These are phyloP conservation scores for Leccinellum albellum DNA, from an alignment of 768 basidiomycete genomes.

Conservation along the genomic window DNA sequence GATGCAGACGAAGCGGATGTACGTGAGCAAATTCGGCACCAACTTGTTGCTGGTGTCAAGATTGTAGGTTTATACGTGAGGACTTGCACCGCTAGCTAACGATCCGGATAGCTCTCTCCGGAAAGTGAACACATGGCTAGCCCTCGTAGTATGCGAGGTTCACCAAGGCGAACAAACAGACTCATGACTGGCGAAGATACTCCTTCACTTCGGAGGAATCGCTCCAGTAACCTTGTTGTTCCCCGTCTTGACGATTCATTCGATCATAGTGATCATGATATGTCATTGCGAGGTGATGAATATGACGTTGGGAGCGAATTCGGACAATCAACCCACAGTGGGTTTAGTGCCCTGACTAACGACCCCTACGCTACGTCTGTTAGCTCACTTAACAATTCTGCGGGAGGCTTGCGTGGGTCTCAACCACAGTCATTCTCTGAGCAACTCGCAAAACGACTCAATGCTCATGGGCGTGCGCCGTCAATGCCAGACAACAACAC, in stretches of 20 bases:
- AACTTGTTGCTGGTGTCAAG: slow-evolving; percentile 69
- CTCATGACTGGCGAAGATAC: slow-evolving; percentile 34
- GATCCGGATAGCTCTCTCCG: slow-evolving; percentile 52
- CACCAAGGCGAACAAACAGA: slow-evolving; percentile 54
- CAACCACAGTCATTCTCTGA: slow-evolving; percentile 55
- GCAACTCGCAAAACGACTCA: slow-evolving; percentile 56
- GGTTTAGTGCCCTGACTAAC: slow-evolving; percentile 38
- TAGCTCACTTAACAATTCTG: slow-evolving; percentile 41
- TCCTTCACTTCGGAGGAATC: slow-evolving; percentile 38
- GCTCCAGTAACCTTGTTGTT: slow-evolving; percentile 40
- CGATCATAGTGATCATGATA: slow-evolving; percentile 42
- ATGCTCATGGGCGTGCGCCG: slow-evolving; percentile 43
- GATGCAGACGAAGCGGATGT: slow-evolving; percentile 84
- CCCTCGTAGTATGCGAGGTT: slow-evolving; percentile 65
- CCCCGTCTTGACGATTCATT: slow-evolving; percentile 42
- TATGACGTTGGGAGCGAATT: slow-evolving; percentile 59
- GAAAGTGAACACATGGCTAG: slow-evolving; percentile 57
- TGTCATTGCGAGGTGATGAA: slow-evolving; percentile 41
- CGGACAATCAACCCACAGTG: slow-evolving; percentile 42
- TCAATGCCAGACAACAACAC: slow-evolving; percentile 38
- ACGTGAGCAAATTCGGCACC: slow-evolving; percentile 83
- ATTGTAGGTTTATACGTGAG: slow-evolving; percentile 44
- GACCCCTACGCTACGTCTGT: slow-evolving; percentile 57
- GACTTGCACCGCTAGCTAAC: slow-evolving; percentile 12
- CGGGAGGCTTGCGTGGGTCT: slow-evolving; percentile 31